A percentile compares a stretch with the other conserved stretches of the same genome.
phyloP scores from a whole-genome alignment of 768 basidiomycete species.

The Pleurotus citrinopileatus region DNA sequence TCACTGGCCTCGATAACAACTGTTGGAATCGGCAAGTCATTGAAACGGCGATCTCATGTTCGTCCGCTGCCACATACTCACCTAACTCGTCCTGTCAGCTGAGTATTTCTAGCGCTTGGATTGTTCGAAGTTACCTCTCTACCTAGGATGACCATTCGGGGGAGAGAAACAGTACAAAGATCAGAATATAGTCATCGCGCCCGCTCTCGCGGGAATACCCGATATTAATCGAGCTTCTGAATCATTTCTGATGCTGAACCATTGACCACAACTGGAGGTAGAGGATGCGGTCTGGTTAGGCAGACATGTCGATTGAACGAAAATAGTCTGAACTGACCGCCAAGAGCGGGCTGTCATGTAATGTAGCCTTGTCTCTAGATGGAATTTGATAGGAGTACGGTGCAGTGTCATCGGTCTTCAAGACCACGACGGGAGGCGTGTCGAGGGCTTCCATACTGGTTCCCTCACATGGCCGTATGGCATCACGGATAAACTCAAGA shows the following conservation, averaged over 20 bases:
- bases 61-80: background rate
- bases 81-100: background rate
- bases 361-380: too few species aligned
- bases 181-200: slow-evolving; percentile 2
- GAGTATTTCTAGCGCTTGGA: background rate
- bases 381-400: too few species aligned
- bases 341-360: slow-evolving; percentile 1
- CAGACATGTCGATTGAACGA: slow-evolving; percentile 1
- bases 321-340: slow-evolving; percentile 1
- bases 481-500: too few species aligned
- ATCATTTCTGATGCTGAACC: background rate
- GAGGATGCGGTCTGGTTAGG: background rate
- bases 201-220: slow-evolving; percentile 5
- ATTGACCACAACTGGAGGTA: background rate
- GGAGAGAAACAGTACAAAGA: background rate
- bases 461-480: background rate
- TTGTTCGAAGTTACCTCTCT: background rate
- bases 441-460: too few species aligned
- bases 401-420: too few species aligned
- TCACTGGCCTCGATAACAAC: slow-evolving; percentile 3
- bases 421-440: background rate
- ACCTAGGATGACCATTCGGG: background rate
- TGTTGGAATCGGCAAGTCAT: background rate
- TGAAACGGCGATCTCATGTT: slow-evolving; percentile 2
- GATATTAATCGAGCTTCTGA: slow-evolving; percentile 9